Evolutionary conservation across 371 early-diverging fungal species (phyloP), one percentile per base, ranked within the genome.

Genomic region (Blastocladiella emersonii): DNA sequence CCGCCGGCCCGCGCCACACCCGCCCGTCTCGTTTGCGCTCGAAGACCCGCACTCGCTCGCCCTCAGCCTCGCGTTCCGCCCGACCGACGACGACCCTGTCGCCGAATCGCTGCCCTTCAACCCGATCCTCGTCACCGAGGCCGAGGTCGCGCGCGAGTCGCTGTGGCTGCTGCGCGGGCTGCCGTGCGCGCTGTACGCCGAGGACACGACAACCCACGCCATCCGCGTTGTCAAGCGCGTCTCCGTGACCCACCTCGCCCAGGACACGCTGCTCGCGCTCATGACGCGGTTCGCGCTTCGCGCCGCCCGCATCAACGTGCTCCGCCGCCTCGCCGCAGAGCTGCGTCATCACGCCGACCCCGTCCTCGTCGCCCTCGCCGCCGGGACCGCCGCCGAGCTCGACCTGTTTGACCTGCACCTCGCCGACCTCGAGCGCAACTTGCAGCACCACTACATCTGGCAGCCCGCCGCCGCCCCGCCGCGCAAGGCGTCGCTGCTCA

Each of bases 1-100:
- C 4, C 53, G 53, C 13, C 30, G 8, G 10, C 53, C 53, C 30
- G 19, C 30, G 8, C 13, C 32, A 4, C 30, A 12, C 21, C 15
- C 27, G 1, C 53, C 53, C 3, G 13, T 12, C 34, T 4, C 53
- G 10, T 51, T 51, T 30, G 8, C 8, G 3, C 21, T 23, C 15
- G 15, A 51, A 10, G 53, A 51, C 32, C 53, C 53, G 23, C 53
- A 51, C 53, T 30, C 53, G 53, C 53, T 51, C 32, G 53, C 53
- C 30, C 13, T 51, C 17, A 7, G 30, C 32, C 15, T 15, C 17
- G 30, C 30, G 30, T 30, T 15, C 15, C 53, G 23, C 32, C 13
- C 53, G 13, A 5, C 53, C 32, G 8, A 30, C 32, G 23, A 51
- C 32, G 8, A 15, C 8, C 32, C 30, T 10, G 15, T 19, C 4